Percentiles rank a stretch among this genome's conserved stretches.
phyloP scores from a whole-genome alignment of 73 alveolate species.

The Paramecium caudatum region DNA sequence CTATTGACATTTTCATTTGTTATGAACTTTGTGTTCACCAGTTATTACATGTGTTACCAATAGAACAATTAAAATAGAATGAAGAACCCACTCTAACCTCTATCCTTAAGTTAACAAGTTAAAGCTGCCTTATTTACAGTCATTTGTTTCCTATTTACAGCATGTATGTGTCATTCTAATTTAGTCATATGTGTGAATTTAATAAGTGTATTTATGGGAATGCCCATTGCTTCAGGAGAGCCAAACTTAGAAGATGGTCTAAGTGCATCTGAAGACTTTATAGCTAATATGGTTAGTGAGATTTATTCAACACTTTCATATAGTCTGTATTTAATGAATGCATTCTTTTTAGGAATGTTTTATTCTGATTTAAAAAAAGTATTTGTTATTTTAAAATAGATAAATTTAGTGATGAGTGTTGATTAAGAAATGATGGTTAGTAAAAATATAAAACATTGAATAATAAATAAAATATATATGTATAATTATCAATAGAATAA shows the following conservation, averaged over 20 bases:
- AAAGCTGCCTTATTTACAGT: slow-evolving; percentile 64
- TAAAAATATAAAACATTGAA: background rate
- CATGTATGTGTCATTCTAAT: background rate
- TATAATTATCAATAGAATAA: too few species aligned
- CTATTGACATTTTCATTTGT: slow-evolving; percentile 60
- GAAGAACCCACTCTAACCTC: background rate
- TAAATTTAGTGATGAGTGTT: slow-evolving; percentile 57
- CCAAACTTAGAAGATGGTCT: slow-evolving; percentile 54
- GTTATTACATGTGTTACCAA: slow-evolving; percentile 56
- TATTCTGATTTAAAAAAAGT: slow-evolving; percentile 43
- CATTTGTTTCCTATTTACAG: slow-evolving; percentile 57
- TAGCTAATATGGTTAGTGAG: slow-evolving; percentile 61
- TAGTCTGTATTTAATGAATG: slow-evolving; percentile 56
- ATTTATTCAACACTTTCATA: slow-evolving; percentile 56
- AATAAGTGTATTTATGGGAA: slow-evolving; percentile 67
- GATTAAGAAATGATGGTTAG: slow-evolving; percentile 36
- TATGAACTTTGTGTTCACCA: slow-evolving; percentile 40
- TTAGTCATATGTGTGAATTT: slow-evolving; percentile 40
- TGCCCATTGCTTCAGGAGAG: slow-evolving; percentile 68
- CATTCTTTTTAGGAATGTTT: slow-evolving; percentile 64
- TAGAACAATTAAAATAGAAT: background rate
- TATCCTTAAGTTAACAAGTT: slow-evolving; percentile 27
- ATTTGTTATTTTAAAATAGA: background rate
- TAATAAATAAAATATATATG: background rate
- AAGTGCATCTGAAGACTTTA: slow-evolving; percentile 59